These are phyloP conservation scores for Lactarius sanguifluus DNA, from an alignment of 768 basidiomycete species.

Conservation along the genomic window DNA sequence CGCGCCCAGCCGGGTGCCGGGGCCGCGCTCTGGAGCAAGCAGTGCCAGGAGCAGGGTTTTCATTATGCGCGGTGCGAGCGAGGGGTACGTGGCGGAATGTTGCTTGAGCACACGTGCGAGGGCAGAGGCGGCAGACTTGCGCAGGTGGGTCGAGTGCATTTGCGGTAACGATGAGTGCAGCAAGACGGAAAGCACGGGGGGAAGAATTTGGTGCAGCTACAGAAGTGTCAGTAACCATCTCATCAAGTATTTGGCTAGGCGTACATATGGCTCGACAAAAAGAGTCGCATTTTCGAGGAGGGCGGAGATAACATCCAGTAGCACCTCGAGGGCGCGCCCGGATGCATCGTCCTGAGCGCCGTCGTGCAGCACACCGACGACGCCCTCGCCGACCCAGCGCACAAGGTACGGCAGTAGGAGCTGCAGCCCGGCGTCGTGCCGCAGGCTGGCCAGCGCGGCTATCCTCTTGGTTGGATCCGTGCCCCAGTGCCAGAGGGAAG, in stretches of 20 bases:
- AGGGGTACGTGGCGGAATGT: slow-evolving; percentile 87
- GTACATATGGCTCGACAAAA: slow-evolving; percentile 94
- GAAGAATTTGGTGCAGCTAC: slow-evolving; percentile 94
- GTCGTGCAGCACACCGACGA: slow-evolving; percentile 58
- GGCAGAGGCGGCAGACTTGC: slow-evolving; percentile 79
- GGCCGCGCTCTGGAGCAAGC: slow-evolving; percentile 64
- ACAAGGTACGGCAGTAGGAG: slow-evolving; percentile 92
- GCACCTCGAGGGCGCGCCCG: slow-evolving; percentile 71
- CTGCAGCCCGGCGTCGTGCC: slow-evolving; percentile 88
- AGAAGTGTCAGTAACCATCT: background rate
- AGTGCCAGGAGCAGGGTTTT: slow-evolving; percentile 91
- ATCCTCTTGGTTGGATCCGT: slow-evolving; percentile 69
- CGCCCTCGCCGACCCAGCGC: slow-evolving; percentile 91
- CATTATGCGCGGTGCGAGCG: slow-evolving; percentile 84
- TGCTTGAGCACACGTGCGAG: slow-evolving; percentile 78
- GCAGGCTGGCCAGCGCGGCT: slow-evolving; percentile 87
- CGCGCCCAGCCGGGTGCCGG: slow-evolving; percentile 86
- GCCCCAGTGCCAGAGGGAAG: slow-evolving; percentile 55
- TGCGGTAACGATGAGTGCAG: slow-evolving; percentile 83
- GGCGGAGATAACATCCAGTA: slow-evolving; percentile 82
- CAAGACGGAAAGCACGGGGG: slow-evolving; percentile 87
- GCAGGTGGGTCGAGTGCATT: slow-evolving; percentile 66
- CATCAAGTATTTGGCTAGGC: slow-evolving; percentile 36
- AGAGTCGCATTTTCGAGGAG: slow-evolving; percentile 83
- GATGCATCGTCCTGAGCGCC: slow-evolving; percentile 58